Conservation (phyloP, 129 eudicot genomes). For the Lactuca sativa region DNA sequence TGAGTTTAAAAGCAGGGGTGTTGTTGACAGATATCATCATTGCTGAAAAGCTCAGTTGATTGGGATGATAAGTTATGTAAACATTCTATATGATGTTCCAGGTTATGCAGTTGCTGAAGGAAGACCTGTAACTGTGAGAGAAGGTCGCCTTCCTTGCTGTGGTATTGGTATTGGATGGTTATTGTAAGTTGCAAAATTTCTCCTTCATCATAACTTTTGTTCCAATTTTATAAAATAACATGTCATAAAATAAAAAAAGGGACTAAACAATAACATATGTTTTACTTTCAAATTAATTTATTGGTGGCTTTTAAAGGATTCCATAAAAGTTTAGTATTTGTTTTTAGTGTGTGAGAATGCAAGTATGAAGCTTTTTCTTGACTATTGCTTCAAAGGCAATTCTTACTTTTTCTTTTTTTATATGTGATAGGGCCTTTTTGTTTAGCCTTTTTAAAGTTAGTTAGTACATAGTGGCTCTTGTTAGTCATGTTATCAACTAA, state of each 20-base stretch:
- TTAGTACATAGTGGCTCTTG: slow-evolving; percentile 6
- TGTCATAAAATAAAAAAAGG: too few relatives aligned
- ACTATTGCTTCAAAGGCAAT: slow-evolving; percentile 4
- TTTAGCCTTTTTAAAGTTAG: slow-evolving; percentile 1
- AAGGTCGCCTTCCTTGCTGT: slow-evolving; percentile 87
- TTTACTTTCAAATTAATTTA: neutral
- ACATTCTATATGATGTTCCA: slow-evolving; percentile 26
- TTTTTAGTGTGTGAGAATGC: slow-evolving; percentile 1
- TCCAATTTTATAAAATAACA: too few relatives aligned
- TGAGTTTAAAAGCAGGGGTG: neutral
- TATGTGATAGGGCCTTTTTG: slow-evolving; percentile 10
- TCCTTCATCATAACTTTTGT: too few relatives aligned
- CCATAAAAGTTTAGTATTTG: neutral
- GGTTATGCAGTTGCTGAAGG: slow-evolving; percentile 94
- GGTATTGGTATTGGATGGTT: slow-evolving; percentile 87
- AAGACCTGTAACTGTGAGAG: slow-evolving; percentile 72
- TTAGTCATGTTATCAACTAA: neutral
- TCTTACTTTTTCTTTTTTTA: neutral
- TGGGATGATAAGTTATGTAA: slow-evolving; percentile 5
- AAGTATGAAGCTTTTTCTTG: slow-evolving; percentile 11
- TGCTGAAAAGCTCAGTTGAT: slow-evolving; percentile 6
- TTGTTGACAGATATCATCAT: neutral
- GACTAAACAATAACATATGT: too few relatives aligned
- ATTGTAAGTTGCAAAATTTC: slow-evolving; percentile 52
- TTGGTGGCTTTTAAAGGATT: slow-evolving; percentile 15